These are phyloP conservation scores for Zoysia japonica DNA, from an alignment of 176 grass and related monocot genomes.

Conservation along the genomic window DNA sequence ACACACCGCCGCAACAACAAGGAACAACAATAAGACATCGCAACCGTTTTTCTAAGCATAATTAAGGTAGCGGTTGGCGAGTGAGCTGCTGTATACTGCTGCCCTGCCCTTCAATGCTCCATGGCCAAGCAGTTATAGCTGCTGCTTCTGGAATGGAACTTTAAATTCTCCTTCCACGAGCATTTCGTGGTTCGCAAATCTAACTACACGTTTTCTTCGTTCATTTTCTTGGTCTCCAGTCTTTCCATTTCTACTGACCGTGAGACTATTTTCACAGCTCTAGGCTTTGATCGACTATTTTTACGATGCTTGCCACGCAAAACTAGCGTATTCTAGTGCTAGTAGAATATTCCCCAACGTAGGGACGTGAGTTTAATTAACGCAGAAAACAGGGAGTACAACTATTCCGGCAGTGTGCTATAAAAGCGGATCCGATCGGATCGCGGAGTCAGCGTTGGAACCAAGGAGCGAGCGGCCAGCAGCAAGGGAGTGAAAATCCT, in stretches of 20 bases:
- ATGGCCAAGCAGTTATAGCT: too few species aligned
- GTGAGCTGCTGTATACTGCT: too few species aligned
- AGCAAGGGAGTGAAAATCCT: background rate
- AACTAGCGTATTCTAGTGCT: too few species aligned
- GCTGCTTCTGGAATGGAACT: too few species aligned
- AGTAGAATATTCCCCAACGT: background rate
- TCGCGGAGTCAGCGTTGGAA: constrained; percentile 18
- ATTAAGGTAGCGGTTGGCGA: too few species aligned
- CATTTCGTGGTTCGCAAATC: background rate
- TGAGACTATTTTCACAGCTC: background rate
- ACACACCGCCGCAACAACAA: too few species aligned
- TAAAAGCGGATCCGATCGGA: constrained; percentile 37
- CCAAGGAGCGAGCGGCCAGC: constrained; percentile 22
- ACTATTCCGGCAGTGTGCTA: background rate
- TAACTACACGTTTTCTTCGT: background rate
- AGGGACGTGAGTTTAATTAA: constrained; percentile 12
- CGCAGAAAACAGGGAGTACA: background rate
- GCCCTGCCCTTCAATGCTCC: too few species aligned
- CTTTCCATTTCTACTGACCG: background rate
- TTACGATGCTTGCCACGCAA: too few species aligned
- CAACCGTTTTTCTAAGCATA: too few species aligned
- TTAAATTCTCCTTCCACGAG: background rate
- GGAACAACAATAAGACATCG: too few species aligned
- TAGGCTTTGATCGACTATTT: background rate
- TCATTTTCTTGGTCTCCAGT: background rate